These are phyloP conservation scores for Metarhizium brunneum DNA, from an alignment of 2,329 filamentous ascomycete genomes.

Conservation along the genomic window DNA sequence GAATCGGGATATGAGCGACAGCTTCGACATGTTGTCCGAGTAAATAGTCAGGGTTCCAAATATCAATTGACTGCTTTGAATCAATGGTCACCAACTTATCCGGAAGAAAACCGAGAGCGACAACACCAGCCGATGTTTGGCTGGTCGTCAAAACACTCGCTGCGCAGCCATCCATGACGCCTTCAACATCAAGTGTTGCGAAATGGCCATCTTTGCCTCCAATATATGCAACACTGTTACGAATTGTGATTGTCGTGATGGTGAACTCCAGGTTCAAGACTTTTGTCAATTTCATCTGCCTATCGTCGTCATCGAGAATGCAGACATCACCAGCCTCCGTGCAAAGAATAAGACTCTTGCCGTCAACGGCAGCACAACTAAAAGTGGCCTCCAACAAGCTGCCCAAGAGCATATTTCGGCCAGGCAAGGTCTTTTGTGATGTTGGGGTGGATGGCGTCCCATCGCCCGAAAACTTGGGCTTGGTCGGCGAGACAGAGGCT, in stretches of 20 bases:
- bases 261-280: conserved; percentile 58
- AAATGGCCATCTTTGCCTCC: conserved; percentile 57
- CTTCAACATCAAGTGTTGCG: conserved; percentile 40
- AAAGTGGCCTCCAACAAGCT: conserved; percentile 77
- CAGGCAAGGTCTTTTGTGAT: conserved; percentile 57
- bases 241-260: conserved; percentile 57
- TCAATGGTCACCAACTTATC: conserved; percentile 68
- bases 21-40: conserved; percentile 29
- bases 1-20: conserved; percentile 43
- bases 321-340: conserved; percentile 88
- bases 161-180: conserved; percentile 32
- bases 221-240: conserved; percentile 52
- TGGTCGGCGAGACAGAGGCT: conserved; percentile 50
- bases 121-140: conserved; percentile 36
- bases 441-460: conserved; percentile 19
- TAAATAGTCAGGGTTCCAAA: conserved; percentile 43
- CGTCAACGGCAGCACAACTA: conserved; percentile 65
- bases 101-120: conserved; percentile 60
- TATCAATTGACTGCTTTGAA: conserved; percentile 62
- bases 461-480: conserved; percentile 46
- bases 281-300: conserved; percentile 60
- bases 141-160: conserved; percentile 30
- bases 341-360: conserved; percentile 70
- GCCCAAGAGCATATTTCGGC: conserved; percentile 81
- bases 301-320: conserved; percentile 67